Evolutionary conservation across 139 green algal genomes (phyloP).

Genomic region (Pedinophyceae sp.): DNA sequence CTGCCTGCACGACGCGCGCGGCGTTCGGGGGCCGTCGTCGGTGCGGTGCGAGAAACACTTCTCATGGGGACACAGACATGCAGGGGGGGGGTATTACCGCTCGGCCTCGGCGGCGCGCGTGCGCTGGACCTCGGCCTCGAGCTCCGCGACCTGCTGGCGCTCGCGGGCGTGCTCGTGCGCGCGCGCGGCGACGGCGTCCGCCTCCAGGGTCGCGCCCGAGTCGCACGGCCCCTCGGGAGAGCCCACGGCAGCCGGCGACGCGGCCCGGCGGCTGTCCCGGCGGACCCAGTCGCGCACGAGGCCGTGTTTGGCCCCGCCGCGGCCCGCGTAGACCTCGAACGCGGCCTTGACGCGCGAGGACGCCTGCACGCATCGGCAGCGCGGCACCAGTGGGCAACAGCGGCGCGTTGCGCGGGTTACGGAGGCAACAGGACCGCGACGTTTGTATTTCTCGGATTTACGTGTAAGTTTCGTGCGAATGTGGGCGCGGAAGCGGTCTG

Average conservation of each 20-base stretch:
- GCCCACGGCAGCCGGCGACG: background rate
- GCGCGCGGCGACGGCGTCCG: background rate
- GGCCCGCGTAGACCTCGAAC: background rate
- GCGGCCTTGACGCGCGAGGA: background rate
- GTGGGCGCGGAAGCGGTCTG: background rate
- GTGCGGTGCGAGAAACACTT: background rate
- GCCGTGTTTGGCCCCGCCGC: background rate
- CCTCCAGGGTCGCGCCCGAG: background rate
- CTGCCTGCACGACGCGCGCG: background rate
- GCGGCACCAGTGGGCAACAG: too few species aligned
- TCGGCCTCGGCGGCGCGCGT: too few species aligned
- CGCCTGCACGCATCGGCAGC: background rate
- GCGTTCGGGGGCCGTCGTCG: background rate
- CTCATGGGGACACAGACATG: too few species aligned
- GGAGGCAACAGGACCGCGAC: background rate
- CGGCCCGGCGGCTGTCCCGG: background rate
- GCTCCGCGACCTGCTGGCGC: background rate
- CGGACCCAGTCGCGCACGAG: background rate
- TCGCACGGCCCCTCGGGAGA: background rate
- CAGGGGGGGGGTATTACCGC: too few species aligned
- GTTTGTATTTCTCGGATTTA: background rate
- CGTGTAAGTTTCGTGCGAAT: too few species aligned
- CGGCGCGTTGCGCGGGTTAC: background rate
- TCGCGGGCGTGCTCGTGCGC: background rate
- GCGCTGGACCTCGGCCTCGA: background rate